Evolutionary conservation across 257 asterid genomes (phyloP).

Genomic region (Solanum arcanum): DNA sequence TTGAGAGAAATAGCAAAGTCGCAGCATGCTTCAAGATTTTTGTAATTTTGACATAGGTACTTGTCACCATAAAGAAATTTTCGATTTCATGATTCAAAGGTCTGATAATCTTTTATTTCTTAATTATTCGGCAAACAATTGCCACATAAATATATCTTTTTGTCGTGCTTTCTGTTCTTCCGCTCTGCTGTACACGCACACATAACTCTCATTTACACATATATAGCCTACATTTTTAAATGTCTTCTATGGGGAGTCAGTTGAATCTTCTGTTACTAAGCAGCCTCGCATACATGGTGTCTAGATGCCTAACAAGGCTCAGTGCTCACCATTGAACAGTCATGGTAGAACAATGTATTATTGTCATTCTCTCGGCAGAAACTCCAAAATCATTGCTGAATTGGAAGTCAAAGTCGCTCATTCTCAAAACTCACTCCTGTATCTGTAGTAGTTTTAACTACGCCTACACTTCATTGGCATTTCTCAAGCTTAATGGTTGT

Average conservation of each 20-base stretch:
- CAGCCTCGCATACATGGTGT: neutral
- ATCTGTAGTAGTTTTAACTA: neutral
- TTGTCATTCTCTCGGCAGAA: neutral
- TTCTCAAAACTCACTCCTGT: neutral
- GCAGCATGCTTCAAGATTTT: slow-evolving; percentile 75
- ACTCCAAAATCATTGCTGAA: neutral
- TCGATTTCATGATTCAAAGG: neutral
- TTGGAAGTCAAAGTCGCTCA: neutral
- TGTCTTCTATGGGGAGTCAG: neutral
- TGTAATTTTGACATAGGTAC: slow-evolving; percentile 4
- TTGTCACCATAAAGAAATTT: neutral
- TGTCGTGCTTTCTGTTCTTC: neutral
- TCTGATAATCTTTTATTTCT: neutral
- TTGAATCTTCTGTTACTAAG: neutral
- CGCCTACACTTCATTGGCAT: neutral
- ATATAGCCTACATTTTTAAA: neutral
- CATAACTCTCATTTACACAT: neutral
- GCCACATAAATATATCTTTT: neutral
- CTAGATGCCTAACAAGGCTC: neutral
- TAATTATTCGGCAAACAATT: neutral
- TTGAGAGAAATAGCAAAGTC: slow-evolving; percentile 82
- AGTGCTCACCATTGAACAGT: neutral
- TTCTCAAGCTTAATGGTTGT: neutral
- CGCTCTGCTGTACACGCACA: neutral
- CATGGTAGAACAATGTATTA: neutral